phyloP scores from a whole-genome alignment of 2,329 filamentous ascomycete species.

The Penicillium olsonii region DNA sequence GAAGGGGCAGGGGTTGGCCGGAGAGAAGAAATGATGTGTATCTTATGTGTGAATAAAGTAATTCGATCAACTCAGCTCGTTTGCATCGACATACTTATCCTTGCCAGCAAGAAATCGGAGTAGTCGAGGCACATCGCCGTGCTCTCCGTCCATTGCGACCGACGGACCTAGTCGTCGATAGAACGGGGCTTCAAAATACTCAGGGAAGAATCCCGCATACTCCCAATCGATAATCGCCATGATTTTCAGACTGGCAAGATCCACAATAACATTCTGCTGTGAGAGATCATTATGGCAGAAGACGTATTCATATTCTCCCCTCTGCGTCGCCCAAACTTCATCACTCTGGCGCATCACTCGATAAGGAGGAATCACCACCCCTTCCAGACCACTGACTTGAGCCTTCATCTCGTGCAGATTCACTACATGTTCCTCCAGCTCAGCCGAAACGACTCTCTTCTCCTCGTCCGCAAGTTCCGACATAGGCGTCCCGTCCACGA shows the following conservation, averaged over 20 bases:
- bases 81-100: no score
- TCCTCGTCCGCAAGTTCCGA: conserved; percentile 3
- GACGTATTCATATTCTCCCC: no score
- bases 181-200: conserved; percentile 26
- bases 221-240: conserved; percentile 44
- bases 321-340: conserved; percentile 2
- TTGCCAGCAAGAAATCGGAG: neutral
- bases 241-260: conserved; percentile 35
- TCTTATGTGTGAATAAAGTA: neutral
- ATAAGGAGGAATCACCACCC: conserved; percentile 15
- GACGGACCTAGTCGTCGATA: conserved; percentile 12
- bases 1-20: conserved; percentile 54
- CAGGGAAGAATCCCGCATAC: conserved; percentile 41
- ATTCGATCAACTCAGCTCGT: no score
- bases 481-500: conserved; percentile 9
- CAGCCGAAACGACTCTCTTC: conserved; percentile 10
- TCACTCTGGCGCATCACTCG: conserved; percentile 1
- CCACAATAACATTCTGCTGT: conserved; percentile 17
- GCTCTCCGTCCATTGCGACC: conserved; percentile 10
- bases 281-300: conserved; percentile 17
- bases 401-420: conserved; percentile 8
- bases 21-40: conserved; percentile 39
- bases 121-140: conserved; percentile 2
- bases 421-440: conserved; percentile 8
- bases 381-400: conserved; percentile 8